Base-by-base conservation (phyloP, 495 filamentous ascomycete genomes). In the Penicillium malachiteum region DNA sequence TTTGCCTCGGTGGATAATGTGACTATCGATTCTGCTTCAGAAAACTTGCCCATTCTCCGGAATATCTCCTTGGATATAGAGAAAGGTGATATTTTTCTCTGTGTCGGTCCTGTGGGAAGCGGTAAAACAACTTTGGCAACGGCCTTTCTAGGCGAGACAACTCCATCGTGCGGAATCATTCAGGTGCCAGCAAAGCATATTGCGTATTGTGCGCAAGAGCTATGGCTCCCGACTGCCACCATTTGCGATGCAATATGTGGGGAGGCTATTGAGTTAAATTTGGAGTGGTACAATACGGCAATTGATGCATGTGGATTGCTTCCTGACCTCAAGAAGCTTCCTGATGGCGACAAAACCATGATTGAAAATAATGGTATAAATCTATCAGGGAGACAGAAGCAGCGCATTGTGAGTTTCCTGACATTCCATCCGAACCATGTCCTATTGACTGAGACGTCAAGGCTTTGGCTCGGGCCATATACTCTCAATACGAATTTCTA, bases 351-450 rank as follows among this genome's bases (percentile, higher is more conserved):
- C 50, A 51, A 66, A 35, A 78, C 79, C 0, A 56, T 71, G 26
- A 66, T 84, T 50, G 81, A 80, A 2, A 77, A 73, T 49, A 71
- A 75, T 55, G 82, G 82, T 13, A 68, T 80, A 44, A 80, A 75
- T 13, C 62, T 85, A 1, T 81, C 78, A 12, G 82, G 81, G 7
- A 81, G 82, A 1, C 81, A 84, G 61, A 76, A 72, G 50, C 78
- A 81, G 46, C 72, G 82, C 39, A 52, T 84, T 14, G 74, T 77
- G 30, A 46, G 43, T 32, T 3, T n/a, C n/a, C n/a, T n/a, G n/a
- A n/a, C n/a, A n/a, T n/a, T n/a, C n/a, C n/a, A n/a, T n/a, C n/a
- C n/a, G n/a, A n/a, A n/a, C n/a, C n/a, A n/a, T n/a, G n/a, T n/a
- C n/a, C n/a, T n/a, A 34, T 31, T 16, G 9, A 21, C 14, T 37